Evolutionary conservation across 108 stramenopile genomes (phyloP).

Genomic region (Cyclotella cryptica): DNA sequence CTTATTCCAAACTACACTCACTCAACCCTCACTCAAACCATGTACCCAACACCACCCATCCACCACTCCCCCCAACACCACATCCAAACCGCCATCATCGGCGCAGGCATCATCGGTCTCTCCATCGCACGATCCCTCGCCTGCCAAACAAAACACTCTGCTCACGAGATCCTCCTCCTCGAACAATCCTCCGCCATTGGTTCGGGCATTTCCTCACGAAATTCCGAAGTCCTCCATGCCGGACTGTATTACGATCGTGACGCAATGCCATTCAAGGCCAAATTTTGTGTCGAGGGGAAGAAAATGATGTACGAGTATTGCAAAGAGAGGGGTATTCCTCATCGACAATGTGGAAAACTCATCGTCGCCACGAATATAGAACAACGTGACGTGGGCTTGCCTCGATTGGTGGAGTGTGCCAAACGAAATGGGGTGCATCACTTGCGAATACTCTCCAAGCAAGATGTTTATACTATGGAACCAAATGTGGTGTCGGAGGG

Average conservation of each 20-base stretch:
- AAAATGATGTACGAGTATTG: conserved; percentile 81
- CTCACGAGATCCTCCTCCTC: conserved; percentile 78
- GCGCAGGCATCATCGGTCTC: conserved; percentile 85
- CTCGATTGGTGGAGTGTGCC: conserved; percentile 36
- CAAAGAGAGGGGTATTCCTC: conserved; percentile 54
- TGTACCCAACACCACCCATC: conserved; percentile 1
- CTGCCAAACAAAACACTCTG: conserved; percentile 28
- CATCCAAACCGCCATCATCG: conserved; percentile 78
- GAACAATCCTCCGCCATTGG: conserved; percentile 67
- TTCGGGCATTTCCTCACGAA: conserved; percentile 74
- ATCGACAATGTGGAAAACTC: conserved; percentile 72
- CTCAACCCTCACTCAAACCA: no score
- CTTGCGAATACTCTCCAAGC: conserved; percentile 57
- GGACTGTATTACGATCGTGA: conserved; percentile 77
- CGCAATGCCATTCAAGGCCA: conserved; percentile 67
- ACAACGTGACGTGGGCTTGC: conserved; percentile 50
- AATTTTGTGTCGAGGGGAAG: conserved; percentile 80
- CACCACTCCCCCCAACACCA: conserved; percentile 33
- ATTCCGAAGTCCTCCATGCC: conserved; percentile 90
- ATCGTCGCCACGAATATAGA: conserved; percentile 70
- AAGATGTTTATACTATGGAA: conserved; percentile 63
- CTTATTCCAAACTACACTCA: no score
- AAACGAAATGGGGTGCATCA: conserved; percentile 75
- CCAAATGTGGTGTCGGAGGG: conserved; percentile 67
- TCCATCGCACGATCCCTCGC: conserved; percentile 74